Base-by-base conservation (phyloP, 208 protist species). In the Phytomonas francai region DNA sequence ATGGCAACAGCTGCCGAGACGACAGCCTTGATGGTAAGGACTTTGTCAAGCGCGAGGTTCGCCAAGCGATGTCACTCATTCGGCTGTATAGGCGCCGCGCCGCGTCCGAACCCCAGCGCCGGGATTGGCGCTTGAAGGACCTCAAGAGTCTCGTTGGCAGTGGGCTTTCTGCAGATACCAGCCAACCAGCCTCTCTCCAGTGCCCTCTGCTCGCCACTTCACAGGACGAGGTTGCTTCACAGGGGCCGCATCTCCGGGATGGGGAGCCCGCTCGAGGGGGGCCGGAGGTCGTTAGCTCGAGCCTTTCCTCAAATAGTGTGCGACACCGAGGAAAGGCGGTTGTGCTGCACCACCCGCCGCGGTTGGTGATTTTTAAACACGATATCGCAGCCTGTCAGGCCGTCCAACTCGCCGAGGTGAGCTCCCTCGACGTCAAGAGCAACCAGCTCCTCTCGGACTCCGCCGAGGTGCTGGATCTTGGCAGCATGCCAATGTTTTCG, bases 261-360 rank as follows among this genome's bases (percentile, higher is more conserved):
- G 12, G 19, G 1, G 39, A 45, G 39, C 11, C 39, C 39, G 19
- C 39, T 11, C 39, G 39, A 1, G 39, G 39, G 39, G 11, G 39
- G 8, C 12, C 39, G 39, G 39, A 45, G 12, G 9, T 14, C 12
- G 39, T 45, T 7, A 45, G 0, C 39, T 45, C 39, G 12, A 7
- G 39, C 39, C 19, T 45, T 16, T 14, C 39, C 39, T 45, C 39
- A 45, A 45, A 11, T 14, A 45, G 39, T 14, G 45, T 61, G 0
- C 63, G 67, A 0, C 70, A 69, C 29, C 67, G 67, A 6, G 63
- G 65, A 14, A 30, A 62, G 5, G 82, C 59, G 29, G 57, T 93
- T 3, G 84, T 86, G 22, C 65, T 91, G 56, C 81, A 85, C 27
- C 77, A 89, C 72, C 81, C 82, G 6, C 81, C 77, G 33, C 68